Conservation (phyloP, 2,329 filamentous ascomycete genomes). For the Aspergillus chevalieri region DNA sequence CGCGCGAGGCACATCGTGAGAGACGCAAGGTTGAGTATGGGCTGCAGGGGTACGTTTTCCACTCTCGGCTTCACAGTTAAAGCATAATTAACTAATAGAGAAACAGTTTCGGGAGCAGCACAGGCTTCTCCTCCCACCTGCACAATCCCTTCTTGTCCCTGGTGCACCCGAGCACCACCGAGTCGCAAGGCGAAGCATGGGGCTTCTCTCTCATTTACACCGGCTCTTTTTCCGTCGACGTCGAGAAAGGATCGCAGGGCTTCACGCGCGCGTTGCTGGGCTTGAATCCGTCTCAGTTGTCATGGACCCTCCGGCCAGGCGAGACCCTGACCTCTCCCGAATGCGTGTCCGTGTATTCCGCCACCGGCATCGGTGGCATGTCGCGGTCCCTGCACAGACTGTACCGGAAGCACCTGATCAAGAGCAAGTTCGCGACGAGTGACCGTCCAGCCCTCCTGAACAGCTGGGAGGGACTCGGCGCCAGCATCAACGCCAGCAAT, state of each 20-base stretch:
- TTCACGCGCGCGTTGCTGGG: slow-evolving; percentile 56
- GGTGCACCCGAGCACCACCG: slow-evolving; percentile 52
- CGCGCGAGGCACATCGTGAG: slow-evolving; percentile 51
- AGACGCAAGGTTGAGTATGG: slow-evolving; percentile 54
- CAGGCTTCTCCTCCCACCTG: slow-evolving; percentile 58
- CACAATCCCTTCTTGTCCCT: slow-evolving; percentile 61
- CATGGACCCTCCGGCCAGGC: slow-evolving; percentile 51
- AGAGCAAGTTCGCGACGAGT: slow-evolving; percentile 49
- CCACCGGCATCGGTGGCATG: slow-evolving; percentile 54
- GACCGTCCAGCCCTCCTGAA: slow-evolving; percentile 55
- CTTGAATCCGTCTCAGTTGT: slow-evolving; percentile 56
- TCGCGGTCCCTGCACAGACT: slow-evolving; percentile 57
- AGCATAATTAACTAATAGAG: no score
- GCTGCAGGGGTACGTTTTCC: slow-evolving; percentile 43
- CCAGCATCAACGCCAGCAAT: slow-evolving; percentile 52
- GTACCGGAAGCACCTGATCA: slow-evolving; percentile 56
- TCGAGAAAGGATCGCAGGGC: slow-evolving; percentile 58
- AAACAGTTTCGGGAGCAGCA: slow-evolving; percentile 53
- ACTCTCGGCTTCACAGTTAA: no score
- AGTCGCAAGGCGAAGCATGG: slow-evolving; percentile 56
- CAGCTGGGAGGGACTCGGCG: slow-evolving; percentile 60
- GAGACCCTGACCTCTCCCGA: slow-evolving; percentile 57
- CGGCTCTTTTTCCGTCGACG: slow-evolving; percentile 56
- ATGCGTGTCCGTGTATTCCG: slow-evolving; percentile 57
- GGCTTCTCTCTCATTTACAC: slow-evolving; percentile 62